Base-by-base conservation (phyloP, 352 stramenopile genomes). In the Vaucheria bursata region DNA sequence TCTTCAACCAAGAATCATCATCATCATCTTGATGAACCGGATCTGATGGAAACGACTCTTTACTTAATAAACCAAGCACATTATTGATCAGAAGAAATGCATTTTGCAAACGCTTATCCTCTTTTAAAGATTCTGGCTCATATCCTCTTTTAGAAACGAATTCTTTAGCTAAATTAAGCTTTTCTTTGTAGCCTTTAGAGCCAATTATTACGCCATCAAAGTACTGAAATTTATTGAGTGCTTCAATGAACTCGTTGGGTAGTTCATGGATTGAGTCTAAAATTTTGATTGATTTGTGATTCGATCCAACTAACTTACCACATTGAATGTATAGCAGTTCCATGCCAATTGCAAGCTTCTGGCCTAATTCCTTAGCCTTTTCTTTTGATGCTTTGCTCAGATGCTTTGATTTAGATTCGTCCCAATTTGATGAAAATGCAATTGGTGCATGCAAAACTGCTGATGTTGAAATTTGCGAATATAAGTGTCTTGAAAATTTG, bases 331-430 rank as follows among this genome's bases (percentile, higher is more conserved):
- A 71, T 7, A 77, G 39, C 12, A 78, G 25, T 66, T 79, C 78
- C 40, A 83, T 53, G n/a, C 78, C 78, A 71, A 83, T 72, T 40
- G 78, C 77, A 39, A 83, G 53, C 78, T 83, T 83, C 52, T 83
- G 72, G 32, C 78, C 78, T 25, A 83, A 40, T 0, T 71, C 49
- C 6, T 50, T n/a, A 32, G 78, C 73, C 50, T 78, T 79, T 32
- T 37, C 12, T 29, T 50, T 25, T 25, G 49, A 29, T 35, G 69
- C 34, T 59, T 39, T 59, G 25, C 52, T 69, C 8, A 83, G 59
- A 37, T 69, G 59, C 8, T 6, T 6, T 29, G 59, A 6, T 38
- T 38, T 29, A 34, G 59, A 6, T 8, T 6, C 29, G 29, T 29
- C 68, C 74, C 45, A 83, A 66, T 74, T 45, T 71, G 59, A 65